Conservation (phyloP, 73 alveolate genomes). For the Symbiodinium pilosum region DNA sequence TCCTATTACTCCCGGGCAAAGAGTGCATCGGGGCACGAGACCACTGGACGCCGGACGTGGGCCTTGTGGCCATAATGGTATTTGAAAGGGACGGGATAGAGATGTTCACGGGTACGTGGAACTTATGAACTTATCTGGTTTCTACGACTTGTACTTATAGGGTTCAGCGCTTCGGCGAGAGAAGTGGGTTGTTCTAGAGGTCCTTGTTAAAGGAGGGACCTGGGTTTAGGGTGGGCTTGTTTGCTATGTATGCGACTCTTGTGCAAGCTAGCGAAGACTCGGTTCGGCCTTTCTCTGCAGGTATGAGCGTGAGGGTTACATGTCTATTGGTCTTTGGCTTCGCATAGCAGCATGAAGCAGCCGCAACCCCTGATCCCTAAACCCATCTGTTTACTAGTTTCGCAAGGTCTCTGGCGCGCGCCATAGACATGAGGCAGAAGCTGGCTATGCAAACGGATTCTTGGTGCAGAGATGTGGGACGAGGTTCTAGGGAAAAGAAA, state of each 20-base stretch:
- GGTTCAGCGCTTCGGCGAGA: neutral
- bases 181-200: neutral
- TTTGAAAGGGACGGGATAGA: too few relatives aligned
- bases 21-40: neutral
- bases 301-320: too few relatives aligned
- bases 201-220: too few relatives aligned
- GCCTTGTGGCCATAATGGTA: neutral
- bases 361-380: too few relatives aligned
- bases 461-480: neutral
- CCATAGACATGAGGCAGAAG: neutral
- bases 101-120: neutral
- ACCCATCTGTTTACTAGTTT: too few relatives aligned
- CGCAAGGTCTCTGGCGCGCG: neutral
- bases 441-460: neutral
- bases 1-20: slow-evolving; percentile 35
- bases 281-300: too few relatives aligned
- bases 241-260: too few relatives aligned
- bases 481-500: neutral
- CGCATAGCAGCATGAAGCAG: too few relatives aligned
- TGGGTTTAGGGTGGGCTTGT: too few relatives aligned
- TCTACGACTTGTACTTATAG: neutral
- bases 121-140: neutral
- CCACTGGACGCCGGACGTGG: slow-evolving; percentile 37
- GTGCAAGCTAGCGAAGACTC: too few relatives aligned
- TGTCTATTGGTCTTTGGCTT: too few relatives aligned